A percentile compares a stretch with the other conserved stretches of the same genome.
These are phyloP conservation scores for Picea sitchensis DNA, from an alignment of 75 land plant species.

Conservation along the genomic window DNA sequence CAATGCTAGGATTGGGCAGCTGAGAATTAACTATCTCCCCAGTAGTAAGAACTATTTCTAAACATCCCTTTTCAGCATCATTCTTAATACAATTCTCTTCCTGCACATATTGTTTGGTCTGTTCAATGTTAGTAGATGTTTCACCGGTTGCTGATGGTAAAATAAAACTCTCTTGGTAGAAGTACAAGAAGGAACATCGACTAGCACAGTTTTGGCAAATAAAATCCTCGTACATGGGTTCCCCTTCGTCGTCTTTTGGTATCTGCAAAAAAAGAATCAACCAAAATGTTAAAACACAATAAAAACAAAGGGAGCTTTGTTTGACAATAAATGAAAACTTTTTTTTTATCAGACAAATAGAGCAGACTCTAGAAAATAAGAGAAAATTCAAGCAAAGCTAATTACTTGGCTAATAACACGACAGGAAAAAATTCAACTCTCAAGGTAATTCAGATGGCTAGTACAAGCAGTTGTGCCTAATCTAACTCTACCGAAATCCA, in stretches of 20 bases:
- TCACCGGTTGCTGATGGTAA: background rate
- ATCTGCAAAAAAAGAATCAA: slow-evolving; percentile 43
- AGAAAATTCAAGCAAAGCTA: background rate
- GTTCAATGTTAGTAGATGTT: background rate
- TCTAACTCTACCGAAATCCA: background rate
- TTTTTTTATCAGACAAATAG: background rate
- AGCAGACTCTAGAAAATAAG: background rate
- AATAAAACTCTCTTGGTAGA: slow-evolving; percentile 37
- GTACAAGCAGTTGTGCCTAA: background rate
- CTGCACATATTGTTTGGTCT: background rate
- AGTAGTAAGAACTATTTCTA: background rate
- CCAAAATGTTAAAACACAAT: background rate
- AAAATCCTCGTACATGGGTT: slow-evolving; percentile 85
- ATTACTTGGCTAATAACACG: background rate
- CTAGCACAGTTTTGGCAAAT: slow-evolving; percentile 74
- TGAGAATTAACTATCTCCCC: background rate
- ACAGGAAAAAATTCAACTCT: background rate
- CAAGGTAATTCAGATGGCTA: background rate
- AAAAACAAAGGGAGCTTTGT: background rate
- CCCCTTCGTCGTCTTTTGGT: slow-evolving; percentile 98
- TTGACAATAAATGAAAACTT: background rate
- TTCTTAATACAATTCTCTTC: slow-evolving; percentile 1
- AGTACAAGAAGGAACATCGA: slow-evolving; percentile 55
- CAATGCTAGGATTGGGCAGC: background rate
- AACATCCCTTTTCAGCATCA: background rate